Evolutionary conservation across 2,329 filamentous ascomycete genomes (phyloP).

Genomic region (Lachnum nothofagi): DNA sequence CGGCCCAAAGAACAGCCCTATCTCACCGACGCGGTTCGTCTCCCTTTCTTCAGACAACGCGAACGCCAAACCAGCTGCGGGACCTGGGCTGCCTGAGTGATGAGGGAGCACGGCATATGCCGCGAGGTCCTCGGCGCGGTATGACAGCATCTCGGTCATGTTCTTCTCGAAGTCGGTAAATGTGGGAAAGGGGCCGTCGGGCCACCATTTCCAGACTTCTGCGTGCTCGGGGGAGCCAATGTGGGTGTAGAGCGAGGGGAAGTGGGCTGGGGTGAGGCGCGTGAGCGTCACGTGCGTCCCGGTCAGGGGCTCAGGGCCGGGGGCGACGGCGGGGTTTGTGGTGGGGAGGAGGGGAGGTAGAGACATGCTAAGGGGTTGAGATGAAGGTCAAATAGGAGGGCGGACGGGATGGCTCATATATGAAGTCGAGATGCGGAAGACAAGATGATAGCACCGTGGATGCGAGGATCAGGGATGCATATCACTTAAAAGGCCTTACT

Average conservation of each 20-base stretch:
- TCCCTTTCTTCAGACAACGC: slow-evolving; percentile 5
- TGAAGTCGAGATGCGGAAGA: no score
- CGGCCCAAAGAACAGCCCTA: slow-evolving; percentile 43
- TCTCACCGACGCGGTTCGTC: slow-evolving; percentile 13
- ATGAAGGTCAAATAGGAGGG: no score
- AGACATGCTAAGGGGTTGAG: background rate
- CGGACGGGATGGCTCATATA: no score
- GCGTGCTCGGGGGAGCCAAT: slow-evolving; percentile 3
- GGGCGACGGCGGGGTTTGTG: slow-evolving; percentile 9
- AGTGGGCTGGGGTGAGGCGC: slow-evolving; percentile 9
- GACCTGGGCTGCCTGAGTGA: background rate
- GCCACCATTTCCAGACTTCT: slow-evolving; percentile 14
- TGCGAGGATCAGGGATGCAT: no score
- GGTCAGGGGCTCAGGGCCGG: slow-evolving; percentile 9
- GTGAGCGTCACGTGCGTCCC: slow-evolving; percentile 11
- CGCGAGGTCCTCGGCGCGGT: slow-evolving; percentile 1
- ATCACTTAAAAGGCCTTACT: no score
- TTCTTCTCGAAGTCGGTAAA: slow-evolving; percentile 3
- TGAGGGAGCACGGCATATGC: slow-evolving; percentile 8
- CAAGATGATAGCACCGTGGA: background rate
- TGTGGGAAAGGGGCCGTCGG: slow-evolving; percentile 7
- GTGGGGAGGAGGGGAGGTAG: slow-evolving; percentile 1
- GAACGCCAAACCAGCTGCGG: slow-evolving; percentile 10
- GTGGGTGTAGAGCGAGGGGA: slow-evolving; percentile 7
- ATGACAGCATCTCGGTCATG: slow-evolving; percentile 4